Percentiles rank a stretch among this genome's conserved stretches.
Conservation (phyloP, 148 eudicot species). For the Rhododendron vialii region DNA sequence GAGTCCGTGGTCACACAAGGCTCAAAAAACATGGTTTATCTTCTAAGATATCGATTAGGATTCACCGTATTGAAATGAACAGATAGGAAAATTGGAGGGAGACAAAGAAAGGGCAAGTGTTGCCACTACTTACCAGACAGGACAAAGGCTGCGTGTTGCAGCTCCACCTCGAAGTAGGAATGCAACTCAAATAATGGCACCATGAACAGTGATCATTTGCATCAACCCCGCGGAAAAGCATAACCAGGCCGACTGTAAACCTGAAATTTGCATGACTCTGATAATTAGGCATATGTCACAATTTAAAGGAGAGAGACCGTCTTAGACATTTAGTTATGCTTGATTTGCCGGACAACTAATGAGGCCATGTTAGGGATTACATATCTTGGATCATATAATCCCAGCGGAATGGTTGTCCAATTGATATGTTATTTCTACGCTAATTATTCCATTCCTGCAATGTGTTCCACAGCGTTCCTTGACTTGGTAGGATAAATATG, state of each 20-base stretch:
- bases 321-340: background rate
- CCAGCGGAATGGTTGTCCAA: background rate
- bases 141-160: constrained; percentile 55
- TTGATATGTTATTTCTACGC: background rate
- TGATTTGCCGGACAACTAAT: background rate
- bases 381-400: background rate
- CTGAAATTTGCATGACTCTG: constrained; percentile 28
- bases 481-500: background rate
- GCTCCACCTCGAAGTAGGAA: constrained; percentile 73
- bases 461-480: background rate
- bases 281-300: background rate
- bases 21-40: background rate
- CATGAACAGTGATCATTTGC: constrained; percentile 75
- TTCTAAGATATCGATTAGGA: background rate
- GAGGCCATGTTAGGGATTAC: background rate
- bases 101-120: background rate
- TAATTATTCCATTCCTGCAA: background rate
- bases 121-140: constrained; percentile 50
- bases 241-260: constrained; percentile 46
- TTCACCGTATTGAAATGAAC: background rate
- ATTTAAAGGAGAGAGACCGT: background rate
- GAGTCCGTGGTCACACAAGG: background rate
- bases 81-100: background rate
- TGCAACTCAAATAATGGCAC: constrained; percentile 87
- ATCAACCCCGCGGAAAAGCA: constrained; percentile 67